phyloP scores from a whole-genome alignment of 1,284 basidiomycete genomes.

The Puccinia hordei region DNA sequence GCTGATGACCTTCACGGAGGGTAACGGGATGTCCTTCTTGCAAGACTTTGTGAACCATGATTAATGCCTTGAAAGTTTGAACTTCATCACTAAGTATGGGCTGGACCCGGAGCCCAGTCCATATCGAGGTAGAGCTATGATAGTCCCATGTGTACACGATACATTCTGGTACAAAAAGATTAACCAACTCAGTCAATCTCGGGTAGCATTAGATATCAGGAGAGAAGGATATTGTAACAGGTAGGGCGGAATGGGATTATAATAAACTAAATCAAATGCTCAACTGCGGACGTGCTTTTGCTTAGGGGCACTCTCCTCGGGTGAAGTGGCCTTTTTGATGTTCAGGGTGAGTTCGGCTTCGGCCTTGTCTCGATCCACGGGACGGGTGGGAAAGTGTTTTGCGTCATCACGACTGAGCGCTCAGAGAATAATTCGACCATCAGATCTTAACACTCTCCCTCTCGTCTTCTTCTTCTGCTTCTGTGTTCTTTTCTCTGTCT shows the following conservation, averaged over 20 bases:
- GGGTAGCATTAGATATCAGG: too few relatives aligned
- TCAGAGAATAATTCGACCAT: slow-evolving; percentile 13
- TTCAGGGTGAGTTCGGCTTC: slow-evolving; percentile 86
- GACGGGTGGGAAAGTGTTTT: slow-evolving; percentile 82
- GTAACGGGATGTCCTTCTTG: slow-evolving; percentile 92
- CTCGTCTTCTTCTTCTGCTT: not conserved
- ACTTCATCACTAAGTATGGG: slow-evolving; percentile 92
- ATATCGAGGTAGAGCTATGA: slow-evolving; percentile 92
- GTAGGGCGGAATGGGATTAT: not conserved
- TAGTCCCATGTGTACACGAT: slow-evolving; percentile 99
- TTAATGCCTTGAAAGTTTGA: slow-evolving; percentile 93
- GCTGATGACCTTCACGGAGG: slow-evolving; percentile 90
- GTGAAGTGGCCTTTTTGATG: slow-evolving; percentile 93
- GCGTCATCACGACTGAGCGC: slow-evolving; percentile 38
- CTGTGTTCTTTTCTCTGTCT: not conserved
- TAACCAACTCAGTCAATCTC: not conserved
- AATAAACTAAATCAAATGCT: slow-evolving; percentile 59
- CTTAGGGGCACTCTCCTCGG: slow-evolving; percentile 89
- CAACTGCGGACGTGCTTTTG: slow-evolving; percentile 95
- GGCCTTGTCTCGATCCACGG: slow-evolving; percentile 94
- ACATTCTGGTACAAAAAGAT: slow-evolving; percentile 68
- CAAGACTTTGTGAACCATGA: slow-evolving; percentile 90
- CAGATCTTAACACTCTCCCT: not conserved
- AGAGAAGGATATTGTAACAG: not conserved
- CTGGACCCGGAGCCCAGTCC: slow-evolving; percentile 90